Percentiles rank a stretch among this genome's conserved stretches.
phyloP scores from a whole-genome alignment of 164 flowering plant species.

The Kingdonia uniflora region DNA sequence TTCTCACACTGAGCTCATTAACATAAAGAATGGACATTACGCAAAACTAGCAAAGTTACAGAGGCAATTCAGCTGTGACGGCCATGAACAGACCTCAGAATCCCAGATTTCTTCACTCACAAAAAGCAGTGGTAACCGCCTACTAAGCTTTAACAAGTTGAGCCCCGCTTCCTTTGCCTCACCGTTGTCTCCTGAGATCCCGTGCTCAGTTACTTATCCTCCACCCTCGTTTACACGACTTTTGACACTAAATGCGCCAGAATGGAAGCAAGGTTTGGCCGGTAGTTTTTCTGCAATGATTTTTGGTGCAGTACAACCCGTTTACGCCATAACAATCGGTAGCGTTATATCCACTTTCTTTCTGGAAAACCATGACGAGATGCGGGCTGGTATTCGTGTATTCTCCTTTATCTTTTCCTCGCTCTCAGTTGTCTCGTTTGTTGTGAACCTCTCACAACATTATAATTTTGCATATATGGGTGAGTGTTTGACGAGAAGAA shows the following conservation, averaged over 20 bases:
- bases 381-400: conserved; percentile 41
- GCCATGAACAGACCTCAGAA: conserved; percentile 29
- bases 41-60: conserved; percentile 66
- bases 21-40: conserved; percentile 47
- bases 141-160: conserved; percentile 31
- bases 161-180: conserved; percentile 44
- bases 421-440: conserved; percentile 48
- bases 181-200: conserved; percentile 18
- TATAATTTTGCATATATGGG: conserved; percentile 83
- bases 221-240: conserved; percentile 65
- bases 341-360: conserved; percentile 80
- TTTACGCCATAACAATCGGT: conserved; percentile 77
- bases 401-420: conserved; percentile 49
- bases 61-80: conserved; percentile 47
- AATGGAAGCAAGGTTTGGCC: conserved; percentile 63
- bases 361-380: conserved; percentile 41
- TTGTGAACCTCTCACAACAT: conserved; percentile 57
- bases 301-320: conserved; percentile 74
- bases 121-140: conserved; percentile 44
- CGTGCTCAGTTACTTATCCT: conserved; percentile 15
- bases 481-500: conserved; percentile 56
- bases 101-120: conserved; percentile 23
- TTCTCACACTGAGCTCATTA: conserved; percentile 54
- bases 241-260: conserved; percentile 48
- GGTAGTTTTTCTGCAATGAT: conserved; percentile 64